These are phyloP conservation scores for Stephania japonica DNA, from an alignment of 164 flowering plant species.

Conservation along the genomic window DNA sequence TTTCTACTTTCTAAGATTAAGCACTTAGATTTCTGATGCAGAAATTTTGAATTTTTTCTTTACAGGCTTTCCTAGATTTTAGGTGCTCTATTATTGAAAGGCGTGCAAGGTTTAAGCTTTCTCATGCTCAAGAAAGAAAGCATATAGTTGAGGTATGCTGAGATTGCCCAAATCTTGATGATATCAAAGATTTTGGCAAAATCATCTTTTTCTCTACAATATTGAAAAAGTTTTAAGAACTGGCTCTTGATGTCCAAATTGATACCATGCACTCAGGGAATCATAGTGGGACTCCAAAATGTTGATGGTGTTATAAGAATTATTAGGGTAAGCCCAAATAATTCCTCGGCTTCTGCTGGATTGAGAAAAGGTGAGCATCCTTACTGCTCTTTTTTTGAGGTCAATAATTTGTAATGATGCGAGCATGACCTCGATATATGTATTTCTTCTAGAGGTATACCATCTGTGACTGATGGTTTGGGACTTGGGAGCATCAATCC, in stretches of 20 bases:
- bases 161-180: background rate
- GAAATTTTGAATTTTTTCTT: conserved; percentile 1
- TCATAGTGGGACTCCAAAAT: conserved; percentile 79
- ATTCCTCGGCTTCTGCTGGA: conserved; percentile 57
- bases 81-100: conserved; percentile 92
- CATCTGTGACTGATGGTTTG: background rate
- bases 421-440: too few species aligned
- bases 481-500: background rate
- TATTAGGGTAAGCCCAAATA: conserved; percentile 66
- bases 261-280: conserved; percentile 46
- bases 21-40: background rate
- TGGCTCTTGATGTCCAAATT: background rate
- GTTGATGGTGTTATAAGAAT: conserved; percentile 68
- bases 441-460: background rate
- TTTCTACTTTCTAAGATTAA: background rate
- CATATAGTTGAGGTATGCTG: conserved; percentile 79
- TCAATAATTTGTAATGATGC: too few species aligned
- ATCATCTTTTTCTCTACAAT: background rate
- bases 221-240: background rate
- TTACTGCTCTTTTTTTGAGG: background rate
- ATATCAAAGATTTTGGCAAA: background rate
- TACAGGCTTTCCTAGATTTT: conserved; percentile 87
- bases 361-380: conserved; percentile 47
- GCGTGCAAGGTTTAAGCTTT: conserved; percentile 75
- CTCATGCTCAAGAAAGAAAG: conserved; percentile 70